Conservation (phyloP, 306 rosid species). For the Vigna angularis region DNA sequence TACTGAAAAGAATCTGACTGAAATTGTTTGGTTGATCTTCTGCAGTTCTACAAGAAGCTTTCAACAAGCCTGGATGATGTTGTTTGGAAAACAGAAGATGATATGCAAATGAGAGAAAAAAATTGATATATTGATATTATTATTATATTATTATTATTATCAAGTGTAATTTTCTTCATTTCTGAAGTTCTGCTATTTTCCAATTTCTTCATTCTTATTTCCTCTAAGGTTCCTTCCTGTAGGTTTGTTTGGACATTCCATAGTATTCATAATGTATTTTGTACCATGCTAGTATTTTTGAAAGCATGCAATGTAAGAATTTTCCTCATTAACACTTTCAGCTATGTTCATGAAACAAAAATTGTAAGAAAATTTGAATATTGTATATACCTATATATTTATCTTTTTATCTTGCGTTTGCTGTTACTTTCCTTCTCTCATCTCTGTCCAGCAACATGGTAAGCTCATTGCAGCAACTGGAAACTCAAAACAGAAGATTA, state of each 20-base stretch:
- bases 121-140: slow-evolving; percentile 51
- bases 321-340: slow-evolving; percentile 14
- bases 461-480: slow-evolving; percentile 1
- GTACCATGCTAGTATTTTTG: slow-evolving; percentile 54
- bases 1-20: slow-evolving; percentile 17
- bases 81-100: slow-evolving; percentile 97
- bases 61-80: slow-evolving; percentile 84
- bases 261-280: slow-evolving; percentile 13
- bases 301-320: slow-evolving; percentile 50
- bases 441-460: slow-evolving; percentile 9
- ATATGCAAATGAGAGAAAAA: slow-evolving; percentile 59
- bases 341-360: slow-evolving; percentile 42
- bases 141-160: neutral
- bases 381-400: slow-evolving; percentile 9
- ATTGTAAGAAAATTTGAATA: slow-evolving; percentile 24
- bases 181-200: slow-evolving; percentile 21
- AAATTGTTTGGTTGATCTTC: slow-evolving; percentile 2
- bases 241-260: slow-evolving; percentile 47
- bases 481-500: neutral
- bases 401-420: slow-evolving; percentile 13
- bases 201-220: slow-evolving; percentile 40
- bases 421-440: neutral
- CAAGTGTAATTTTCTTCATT: slow-evolving; percentile 41
- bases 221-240: slow-evolving; percentile 2
- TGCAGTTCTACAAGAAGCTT: slow-evolving; percentile 92